Conservation (phyloP, 2,329 filamentous ascomycete genomes). For the Colletotrichum sojae region DNA sequence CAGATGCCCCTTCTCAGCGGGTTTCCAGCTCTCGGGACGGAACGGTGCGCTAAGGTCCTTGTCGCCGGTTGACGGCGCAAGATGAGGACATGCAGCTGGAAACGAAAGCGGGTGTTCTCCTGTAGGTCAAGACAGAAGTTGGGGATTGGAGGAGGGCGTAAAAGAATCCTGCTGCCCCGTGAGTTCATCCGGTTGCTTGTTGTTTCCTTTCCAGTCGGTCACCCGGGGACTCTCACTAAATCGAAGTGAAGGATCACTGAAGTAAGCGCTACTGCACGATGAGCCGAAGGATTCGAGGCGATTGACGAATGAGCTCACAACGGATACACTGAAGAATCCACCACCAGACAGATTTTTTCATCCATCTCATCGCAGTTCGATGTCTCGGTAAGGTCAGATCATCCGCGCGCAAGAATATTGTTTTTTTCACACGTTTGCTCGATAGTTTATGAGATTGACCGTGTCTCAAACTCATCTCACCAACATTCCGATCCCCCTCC, state of each 20-base stretch:
- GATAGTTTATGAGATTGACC: background rate
- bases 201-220: too few species aligned
- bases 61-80: background rate
- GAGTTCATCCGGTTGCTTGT: too few species aligned
- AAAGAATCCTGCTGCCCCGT: too few species aligned
- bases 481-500: background rate
- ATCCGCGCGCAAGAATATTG: background rate
- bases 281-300: too few species aligned
- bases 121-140: background rate
- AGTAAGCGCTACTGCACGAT: too few species aligned
- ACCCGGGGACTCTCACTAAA: too few species aligned
- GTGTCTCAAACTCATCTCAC: background rate
- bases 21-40: conserved; percentile 17
- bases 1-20: conserved; percentile 27
- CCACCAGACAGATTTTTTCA: background rate
- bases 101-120: conserved; percentile 8
- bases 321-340: background rate
- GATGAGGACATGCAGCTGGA: conserved; percentile 26
- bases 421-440: background rate
- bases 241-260: too few species aligned
- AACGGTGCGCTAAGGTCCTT: conserved; percentile 27
- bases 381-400: background rate
- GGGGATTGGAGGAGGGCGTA: too few species aligned
- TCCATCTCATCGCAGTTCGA: background rate
- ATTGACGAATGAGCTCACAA: too few species aligned